phyloP scores from a whole-genome alignment of 2,329 filamentous ascomycete genomes.

The Karstenula rhodostoma region DNA sequence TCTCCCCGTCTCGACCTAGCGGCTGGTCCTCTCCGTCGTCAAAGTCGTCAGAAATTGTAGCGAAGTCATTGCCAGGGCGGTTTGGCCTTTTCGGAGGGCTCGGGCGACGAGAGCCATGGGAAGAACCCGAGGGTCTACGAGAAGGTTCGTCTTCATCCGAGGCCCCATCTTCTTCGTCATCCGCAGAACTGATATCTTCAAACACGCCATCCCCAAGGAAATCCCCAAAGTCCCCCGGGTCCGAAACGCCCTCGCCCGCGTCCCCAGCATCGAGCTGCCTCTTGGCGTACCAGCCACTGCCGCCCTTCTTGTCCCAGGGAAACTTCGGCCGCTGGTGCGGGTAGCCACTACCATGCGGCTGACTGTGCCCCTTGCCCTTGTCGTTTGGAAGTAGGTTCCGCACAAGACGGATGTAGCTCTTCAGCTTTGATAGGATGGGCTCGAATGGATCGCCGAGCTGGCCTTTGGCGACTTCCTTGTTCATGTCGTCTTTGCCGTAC shows the following conservation, averaged over 20 bases:
- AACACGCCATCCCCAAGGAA: background rate
- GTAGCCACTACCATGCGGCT: background rate
- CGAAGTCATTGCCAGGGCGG: background rate
- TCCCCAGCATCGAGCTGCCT: background rate
- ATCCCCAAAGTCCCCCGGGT: background rate
- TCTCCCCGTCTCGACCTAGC: background rate
- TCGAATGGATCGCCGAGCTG: conserved; percentile 3
- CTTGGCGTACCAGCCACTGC: background rate
- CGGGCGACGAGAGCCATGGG: background rate
- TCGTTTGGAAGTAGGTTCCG: background rate
- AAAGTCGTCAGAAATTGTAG: background rate
- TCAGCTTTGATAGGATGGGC: background rate
- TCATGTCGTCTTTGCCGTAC: background rate
- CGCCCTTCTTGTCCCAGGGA: background rate
- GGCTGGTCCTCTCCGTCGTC: background rate
- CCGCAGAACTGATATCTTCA: background rate
- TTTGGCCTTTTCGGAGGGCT: background rate
- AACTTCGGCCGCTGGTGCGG: background rate
- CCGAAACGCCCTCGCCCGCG: background rate
- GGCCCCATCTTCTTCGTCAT: background rate
- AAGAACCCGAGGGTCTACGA: too few species aligned
- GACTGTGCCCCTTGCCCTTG: background rate
- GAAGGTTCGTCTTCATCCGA: background rate
- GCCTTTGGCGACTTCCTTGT: background rate
- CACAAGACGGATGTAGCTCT: background rate